Conservation (phyloP, 1,284 basidiomycete genomes). For the Trichosporon faecale region DNA sequence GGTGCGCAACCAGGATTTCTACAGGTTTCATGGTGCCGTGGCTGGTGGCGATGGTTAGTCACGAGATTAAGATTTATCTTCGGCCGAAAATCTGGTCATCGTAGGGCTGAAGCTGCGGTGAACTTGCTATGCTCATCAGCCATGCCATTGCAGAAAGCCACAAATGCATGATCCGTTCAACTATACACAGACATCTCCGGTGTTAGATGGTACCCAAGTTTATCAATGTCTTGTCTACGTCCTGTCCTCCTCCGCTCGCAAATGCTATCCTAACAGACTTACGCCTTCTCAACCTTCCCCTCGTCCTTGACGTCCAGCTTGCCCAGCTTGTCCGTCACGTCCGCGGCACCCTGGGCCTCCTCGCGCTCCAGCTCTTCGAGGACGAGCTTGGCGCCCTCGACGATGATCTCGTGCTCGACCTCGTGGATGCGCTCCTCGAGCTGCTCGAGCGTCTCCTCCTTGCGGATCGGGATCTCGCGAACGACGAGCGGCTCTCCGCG, state of each 20-base stretch:
- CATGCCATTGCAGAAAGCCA: neutral
- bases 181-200: neutral
- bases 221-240: neutral
- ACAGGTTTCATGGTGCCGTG: neutral
- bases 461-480: conserved; percentile 67
- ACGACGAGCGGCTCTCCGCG: conserved; percentile 83
- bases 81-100: neutral
- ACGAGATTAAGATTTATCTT: neutral
- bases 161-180: conserved; percentile 6
- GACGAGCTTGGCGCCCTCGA: conserved; percentile 70
- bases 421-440: conserved; percentile 77
- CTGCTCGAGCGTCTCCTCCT: conserved; percentile 68
- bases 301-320: conserved; percentile 10
- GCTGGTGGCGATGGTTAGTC: neutral
- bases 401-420: conserved; percentile 86
- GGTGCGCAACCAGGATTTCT: neutral
- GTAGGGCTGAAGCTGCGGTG: too few relatives aligned
- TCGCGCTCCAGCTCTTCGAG: conserved; percentile 55
- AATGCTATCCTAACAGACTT: neutral
- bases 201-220: neutral
- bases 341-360: neutral
- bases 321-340: conserved; percentile 4
- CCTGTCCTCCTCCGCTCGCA: neutral
- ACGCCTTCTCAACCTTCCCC: neutral
- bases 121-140: neutral